A percentile compares a stretch with the other conserved stretches of the same genome.
These are phyloP conservation scores for Botryobasidium botryosum DNA, from an alignment of 768 basidiomycete species.

Conservation along the genomic window DNA sequence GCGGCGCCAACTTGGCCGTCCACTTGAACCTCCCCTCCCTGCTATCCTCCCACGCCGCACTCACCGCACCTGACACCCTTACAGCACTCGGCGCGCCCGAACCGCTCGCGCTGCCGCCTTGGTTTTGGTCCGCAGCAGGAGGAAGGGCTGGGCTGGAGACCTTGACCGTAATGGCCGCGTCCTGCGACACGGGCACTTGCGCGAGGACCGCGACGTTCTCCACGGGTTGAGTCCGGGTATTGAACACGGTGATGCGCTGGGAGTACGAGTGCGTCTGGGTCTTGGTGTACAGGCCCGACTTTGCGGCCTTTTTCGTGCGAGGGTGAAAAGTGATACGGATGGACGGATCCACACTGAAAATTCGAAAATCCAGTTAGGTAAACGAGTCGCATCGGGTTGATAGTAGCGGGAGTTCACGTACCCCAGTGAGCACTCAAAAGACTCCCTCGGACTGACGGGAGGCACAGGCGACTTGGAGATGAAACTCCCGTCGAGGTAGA, in stretches of 20 bases:
- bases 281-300: slow-evolving; percentile 6
- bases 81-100: no score
- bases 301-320: neutral
- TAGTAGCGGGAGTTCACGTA: no score
- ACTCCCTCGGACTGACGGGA: slow-evolving; percentile 6
- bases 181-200: slow-evolving; percentile 12
- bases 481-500: slow-evolving; percentile 13
- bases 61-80: no score
- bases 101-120: no score
- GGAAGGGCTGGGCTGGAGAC: slow-evolving; percentile 19
- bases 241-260: slow-evolving; percentile 6
- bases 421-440: slow-evolving; percentile 11
- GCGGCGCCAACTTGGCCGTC: no score
- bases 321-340: slow-evolving; percentile 11
- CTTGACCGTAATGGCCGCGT: slow-evolving; percentile 17
- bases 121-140: no score
- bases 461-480: slow-evolving; percentile 11
- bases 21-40: no score
- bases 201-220: slow-evolving; percentile 2
- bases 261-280: slow-evolving; percentile 1
- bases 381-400: no score
- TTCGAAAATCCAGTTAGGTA: no score
- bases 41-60: no score
- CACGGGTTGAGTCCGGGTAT: slow-evolving; percentile 4
- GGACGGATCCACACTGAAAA: slow-evolving; percentile 11